Evolutionary conservation across 1,139 yeast species (phyloP).

Genomic region (Geotrichum bryndzae): DNA sequence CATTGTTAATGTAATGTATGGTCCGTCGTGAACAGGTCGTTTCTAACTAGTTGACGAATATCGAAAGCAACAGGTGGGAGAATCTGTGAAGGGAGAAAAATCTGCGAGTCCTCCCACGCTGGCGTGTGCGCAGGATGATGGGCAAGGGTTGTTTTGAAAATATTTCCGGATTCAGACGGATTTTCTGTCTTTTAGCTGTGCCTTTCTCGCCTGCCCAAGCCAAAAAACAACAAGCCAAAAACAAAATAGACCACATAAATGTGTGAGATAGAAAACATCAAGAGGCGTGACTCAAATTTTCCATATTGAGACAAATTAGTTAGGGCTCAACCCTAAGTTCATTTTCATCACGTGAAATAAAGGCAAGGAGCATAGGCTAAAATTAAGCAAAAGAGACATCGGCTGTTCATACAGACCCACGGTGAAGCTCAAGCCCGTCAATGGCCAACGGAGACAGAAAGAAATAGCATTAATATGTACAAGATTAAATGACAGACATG

Average conservation of each 20-base stretch:
- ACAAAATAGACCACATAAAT: neutral
- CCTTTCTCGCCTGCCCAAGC: neutral
- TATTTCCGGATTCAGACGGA: neutral
- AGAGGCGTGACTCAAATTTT: neutral
- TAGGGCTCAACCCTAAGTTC: neutral
- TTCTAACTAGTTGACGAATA: slow-evolving; percentile 13
- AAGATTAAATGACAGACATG: neutral
- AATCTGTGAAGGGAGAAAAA: slow-evolving; percentile 2
- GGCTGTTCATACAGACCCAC: too few species aligned
- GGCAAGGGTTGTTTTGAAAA: slow-evolving; percentile 3
- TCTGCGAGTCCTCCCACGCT: neutral
- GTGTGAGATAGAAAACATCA: neutral
- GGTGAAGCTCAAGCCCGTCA: neutral
- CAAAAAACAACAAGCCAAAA: too few species aligned
- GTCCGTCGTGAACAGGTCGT: slow-evolving; percentile 13
- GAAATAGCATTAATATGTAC: neutral
- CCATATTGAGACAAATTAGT: neutral
- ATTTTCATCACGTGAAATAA: neutral
- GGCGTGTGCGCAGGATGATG: neutral
- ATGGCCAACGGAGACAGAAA: neutral
- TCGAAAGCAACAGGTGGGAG: slow-evolving; percentile 8
- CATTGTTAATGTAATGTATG: slow-evolving; percentile 16
- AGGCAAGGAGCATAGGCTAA: too few species aligned
- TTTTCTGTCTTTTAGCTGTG: neutral
- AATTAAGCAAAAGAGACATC: too few species aligned